phyloP scores from a whole-genome alignment of 2,329 filamentous ascomycete species.

The Apiospora pterosperma region DNA sequence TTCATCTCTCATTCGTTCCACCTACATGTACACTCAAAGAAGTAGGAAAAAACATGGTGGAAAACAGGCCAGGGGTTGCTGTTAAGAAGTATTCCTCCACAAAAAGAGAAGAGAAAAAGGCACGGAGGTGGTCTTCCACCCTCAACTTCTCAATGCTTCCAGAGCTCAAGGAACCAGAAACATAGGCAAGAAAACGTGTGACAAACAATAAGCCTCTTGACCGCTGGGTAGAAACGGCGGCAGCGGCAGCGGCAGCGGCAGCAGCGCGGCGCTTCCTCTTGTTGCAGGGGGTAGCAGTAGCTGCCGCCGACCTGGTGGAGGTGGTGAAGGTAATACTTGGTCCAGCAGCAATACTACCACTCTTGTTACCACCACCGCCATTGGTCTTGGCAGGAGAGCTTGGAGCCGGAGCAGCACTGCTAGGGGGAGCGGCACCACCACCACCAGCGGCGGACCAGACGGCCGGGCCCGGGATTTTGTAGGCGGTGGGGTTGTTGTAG shows the following conservation, averaged over 20 bases:
- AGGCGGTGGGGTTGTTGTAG: slow-evolving; percentile 34
- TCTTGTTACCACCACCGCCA: neutral
- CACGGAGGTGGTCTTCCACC: too few species aligned
- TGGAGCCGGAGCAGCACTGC: neutral
- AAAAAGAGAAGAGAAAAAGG: too few species aligned
- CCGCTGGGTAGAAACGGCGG: neutral
- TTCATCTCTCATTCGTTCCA: neutral
- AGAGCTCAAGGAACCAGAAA: too few species aligned
- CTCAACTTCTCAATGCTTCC: too few species aligned
- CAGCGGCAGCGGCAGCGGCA: neutral
- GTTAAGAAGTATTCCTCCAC: too few species aligned
- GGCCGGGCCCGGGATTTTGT: slow-evolving; percentile 9
- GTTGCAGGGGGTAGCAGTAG: neutral
- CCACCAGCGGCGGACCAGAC: slow-evolving; percentile 8
- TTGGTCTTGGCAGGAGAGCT: neutral
- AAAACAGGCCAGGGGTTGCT: too few species aligned
- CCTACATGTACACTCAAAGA: neutral
- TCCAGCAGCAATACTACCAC: neutral
- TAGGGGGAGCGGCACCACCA: neutral
- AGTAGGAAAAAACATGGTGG: neutral
- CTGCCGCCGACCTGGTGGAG: neutral
- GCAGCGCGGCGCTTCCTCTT: neutral
- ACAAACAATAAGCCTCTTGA: too few species aligned
- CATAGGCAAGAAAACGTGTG: too few species aligned
- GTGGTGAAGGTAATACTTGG: neutral